Evolutionary conservation across 495 filamentous ascomycete species (phyloP).

Genomic region (Chaetomium tenue): DNA sequence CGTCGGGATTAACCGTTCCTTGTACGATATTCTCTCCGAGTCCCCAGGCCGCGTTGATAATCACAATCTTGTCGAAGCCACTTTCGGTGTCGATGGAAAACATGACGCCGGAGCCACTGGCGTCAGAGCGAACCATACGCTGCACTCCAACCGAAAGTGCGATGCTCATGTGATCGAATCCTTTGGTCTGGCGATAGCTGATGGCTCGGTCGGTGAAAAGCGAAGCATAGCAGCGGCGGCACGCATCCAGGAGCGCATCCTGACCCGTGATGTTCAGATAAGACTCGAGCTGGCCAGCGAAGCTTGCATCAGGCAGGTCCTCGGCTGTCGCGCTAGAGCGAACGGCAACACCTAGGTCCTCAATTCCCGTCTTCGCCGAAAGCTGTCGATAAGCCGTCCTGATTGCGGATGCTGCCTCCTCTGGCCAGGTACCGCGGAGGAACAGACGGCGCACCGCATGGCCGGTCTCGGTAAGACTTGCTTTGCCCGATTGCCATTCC

Average conservation of each 20-base stretch:
- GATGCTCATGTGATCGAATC: conserved; percentile 37
- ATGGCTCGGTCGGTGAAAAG: conserved; percentile 42
- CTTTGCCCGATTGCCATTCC: conserved; percentile 24
- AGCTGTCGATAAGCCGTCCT: conserved; percentile 24
- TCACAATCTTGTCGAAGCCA: conserved; percentile 39
- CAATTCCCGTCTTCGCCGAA: conserved; percentile 10
- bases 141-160: conserved; percentile 41
- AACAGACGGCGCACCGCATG: conserved; percentile 22
- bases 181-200: conserved; percentile 39
- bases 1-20: conserved; percentile 41
- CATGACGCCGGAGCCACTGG: conserved; percentile 39
- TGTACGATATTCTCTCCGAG: conserved; percentile 43
- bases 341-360: conserved; percentile 37
- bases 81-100: conserved; percentile 43
- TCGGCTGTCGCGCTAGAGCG: conserved; percentile 43
- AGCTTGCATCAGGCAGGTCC: conserved; percentile 42
- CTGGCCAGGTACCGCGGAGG: conserved; percentile 28
- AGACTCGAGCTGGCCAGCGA: conserved; percentile 41
- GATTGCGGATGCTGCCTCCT: conserved; percentile 23
- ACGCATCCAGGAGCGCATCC: conserved; percentile 31
- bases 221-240: conserved; percentile 38
- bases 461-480: conserved; percentile 27
- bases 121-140: conserved; percentile 41
- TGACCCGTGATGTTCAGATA: conserved; percentile 35
- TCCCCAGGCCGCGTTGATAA: conserved; percentile 43